These are phyloP conservation scores for Arctostaphylos glauca DNA, from an alignment of 148 eudicot species.

Conservation along the genomic window DNA sequence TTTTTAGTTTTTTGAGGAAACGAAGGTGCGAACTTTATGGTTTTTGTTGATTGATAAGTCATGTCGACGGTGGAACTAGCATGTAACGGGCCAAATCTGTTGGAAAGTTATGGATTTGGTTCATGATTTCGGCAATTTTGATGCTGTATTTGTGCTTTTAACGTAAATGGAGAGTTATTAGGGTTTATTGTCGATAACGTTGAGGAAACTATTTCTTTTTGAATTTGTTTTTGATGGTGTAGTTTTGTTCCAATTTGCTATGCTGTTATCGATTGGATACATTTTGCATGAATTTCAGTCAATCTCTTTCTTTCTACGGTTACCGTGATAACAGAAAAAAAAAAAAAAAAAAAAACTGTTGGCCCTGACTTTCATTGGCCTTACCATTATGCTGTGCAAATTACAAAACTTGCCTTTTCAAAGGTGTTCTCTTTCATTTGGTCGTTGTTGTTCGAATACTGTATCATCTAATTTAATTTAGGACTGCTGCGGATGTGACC, in stretches of 20 bases:
- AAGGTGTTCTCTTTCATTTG: neutral
- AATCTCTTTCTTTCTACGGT: too few species aligned
- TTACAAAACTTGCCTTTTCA: neutral
- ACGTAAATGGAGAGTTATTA: neutral
- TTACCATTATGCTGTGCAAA: neutral
- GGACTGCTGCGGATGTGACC: neutral
- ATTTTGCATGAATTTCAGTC: neutral
- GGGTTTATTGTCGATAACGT: neutral
- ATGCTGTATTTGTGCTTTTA: neutral
- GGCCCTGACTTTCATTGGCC: too few species aligned
- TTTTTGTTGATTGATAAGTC: neutral
- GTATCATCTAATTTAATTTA: neutral
- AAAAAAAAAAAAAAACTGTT: too few species aligned
- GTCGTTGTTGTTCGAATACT: neutral
- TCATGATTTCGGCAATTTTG: neutral
- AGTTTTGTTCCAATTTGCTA: neutral
- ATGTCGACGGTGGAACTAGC: neutral
- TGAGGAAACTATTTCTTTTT: neutral
- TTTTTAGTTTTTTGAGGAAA: neutral
- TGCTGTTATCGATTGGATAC: neutral
- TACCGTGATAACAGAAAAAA: too few species aligned
- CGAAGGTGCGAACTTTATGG: neutral
- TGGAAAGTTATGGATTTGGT: neutral
- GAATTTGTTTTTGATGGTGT: neutral
- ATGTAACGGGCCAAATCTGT: neutral